These are phyloP conservation scores for Irpex rosettiformis DNA, from an alignment of 1,284 basidiomycete species.

Conservation along the genomic window DNA sequence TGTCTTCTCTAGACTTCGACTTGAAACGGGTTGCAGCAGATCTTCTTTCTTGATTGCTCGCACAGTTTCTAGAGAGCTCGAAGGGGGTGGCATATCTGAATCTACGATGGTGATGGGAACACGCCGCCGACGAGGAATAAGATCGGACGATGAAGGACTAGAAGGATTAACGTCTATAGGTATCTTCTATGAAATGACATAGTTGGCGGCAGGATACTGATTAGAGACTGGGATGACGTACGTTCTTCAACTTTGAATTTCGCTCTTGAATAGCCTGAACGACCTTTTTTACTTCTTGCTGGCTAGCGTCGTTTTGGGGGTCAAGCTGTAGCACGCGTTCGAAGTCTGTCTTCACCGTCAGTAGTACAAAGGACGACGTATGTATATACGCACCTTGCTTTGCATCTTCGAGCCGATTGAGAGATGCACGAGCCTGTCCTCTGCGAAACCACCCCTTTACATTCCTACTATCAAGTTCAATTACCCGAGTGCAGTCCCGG, in stretches of 20 bases:
- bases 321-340: slow-evolving; percentile 51
- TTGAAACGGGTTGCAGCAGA: slow-evolving; percentile 35
- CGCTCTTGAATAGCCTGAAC: slow-evolving; percentile 20
- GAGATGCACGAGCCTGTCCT: slow-evolving; percentile 57
- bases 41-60: slow-evolving; percentile 16
- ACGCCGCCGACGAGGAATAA: slow-evolving; percentile 43
- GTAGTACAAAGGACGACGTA: background rate
- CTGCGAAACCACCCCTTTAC: slow-evolving; percentile 73
- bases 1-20: slow-evolving; percentile 16
- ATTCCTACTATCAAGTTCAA: slow-evolving; percentile 50
- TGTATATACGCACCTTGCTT: slow-evolving; percentile 45
- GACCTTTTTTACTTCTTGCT: slow-evolving; percentile 51
- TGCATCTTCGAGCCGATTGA: slow-evolving; percentile 52
- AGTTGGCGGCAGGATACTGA: slow-evolving; percentile 14
- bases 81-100: slow-evolving; percentile 15
- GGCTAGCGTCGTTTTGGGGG: slow-evolving; percentile 54
- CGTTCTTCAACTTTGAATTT: slow-evolving; percentile 28
- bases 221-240: slow-evolving; percentile 8
- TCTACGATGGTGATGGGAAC: slow-evolving; percentile 72
- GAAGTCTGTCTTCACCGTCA: slow-evolving; percentile 46
- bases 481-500: slow-evolving; percentile 61
- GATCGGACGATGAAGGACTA: slow-evolving; percentile 11
- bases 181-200: slow-evolving; percentile 10
- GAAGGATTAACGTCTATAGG: slow-evolving; percentile 20
- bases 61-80: slow-evolving; percentile 8